Evolutionary conservation across 1,284 basidiomycete genomes (phyloP).

Genomic region (Marasmius fiardii): DNA sequence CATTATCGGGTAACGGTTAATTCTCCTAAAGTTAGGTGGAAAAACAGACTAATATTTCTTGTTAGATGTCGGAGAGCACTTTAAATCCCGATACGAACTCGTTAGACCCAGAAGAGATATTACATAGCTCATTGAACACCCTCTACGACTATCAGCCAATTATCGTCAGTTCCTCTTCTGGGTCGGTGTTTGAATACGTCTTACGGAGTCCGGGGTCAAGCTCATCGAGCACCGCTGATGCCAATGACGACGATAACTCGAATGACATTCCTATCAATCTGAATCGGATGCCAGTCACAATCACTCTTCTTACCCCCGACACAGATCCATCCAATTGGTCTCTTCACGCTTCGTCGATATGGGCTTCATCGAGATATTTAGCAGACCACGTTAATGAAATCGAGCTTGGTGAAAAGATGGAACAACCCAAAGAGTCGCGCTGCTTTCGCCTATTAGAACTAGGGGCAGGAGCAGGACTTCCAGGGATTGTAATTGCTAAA

Average conservation of each 20-base stretch:
- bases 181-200: conserved; percentile 42
- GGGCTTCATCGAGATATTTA: conserved; percentile 62
- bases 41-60: not conserved
- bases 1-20: no score
- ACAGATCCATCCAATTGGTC: conserved; percentile 66
- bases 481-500: conserved; percentile 62
- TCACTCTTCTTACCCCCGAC: conserved; percentile 54
- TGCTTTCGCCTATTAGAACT: conserved; percentile 58
- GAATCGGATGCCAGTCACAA: conserved; percentile 17
- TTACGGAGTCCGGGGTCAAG: conserved; percentile 7
- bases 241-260: no score
- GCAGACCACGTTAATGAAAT: conserved; percentile 57
- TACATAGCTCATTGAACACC: conserved; percentile 54
- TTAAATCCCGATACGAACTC: not conserved
- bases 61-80: not conserved
- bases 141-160: conserved; percentile 63
- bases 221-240: conserved; percentile 10
- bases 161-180: conserved; percentile 52
- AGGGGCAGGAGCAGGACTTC: conserved; percentile 70
- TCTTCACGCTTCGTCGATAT: conserved; percentile 72
- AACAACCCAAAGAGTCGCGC: conserved; percentile 26
- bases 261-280: no score
- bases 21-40: no score
- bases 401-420: not conserved
- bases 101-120: conserved; percentile 57